Evolutionary conservation across 345 rosid genomes (phyloP).

Genomic region (Trapa bicornis): DNA sequence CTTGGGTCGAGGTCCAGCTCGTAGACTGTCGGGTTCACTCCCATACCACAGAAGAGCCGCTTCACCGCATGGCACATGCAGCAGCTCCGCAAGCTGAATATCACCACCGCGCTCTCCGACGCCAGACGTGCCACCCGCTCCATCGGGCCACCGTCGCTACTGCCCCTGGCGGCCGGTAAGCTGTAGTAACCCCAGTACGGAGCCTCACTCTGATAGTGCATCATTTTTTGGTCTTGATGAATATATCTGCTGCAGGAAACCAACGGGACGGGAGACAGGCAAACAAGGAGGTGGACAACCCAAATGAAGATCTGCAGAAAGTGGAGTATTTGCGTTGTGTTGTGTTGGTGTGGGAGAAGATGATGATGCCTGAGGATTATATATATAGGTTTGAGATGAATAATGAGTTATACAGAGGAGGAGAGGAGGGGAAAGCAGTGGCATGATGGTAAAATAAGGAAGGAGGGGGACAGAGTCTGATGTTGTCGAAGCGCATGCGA

Average conservation of each 20-base stretch:
- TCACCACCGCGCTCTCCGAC: constrained; percentile 52
- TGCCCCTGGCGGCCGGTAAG: neutral
- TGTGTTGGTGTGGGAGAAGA: neutral
- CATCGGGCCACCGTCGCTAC: constrained; percentile 21
- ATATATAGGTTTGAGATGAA: too few species aligned
- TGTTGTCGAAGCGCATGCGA: neutral
- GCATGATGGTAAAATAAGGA: neutral
- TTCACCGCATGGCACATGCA: constrained; percentile 73
- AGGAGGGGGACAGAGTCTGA: neutral
- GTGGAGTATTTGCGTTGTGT: neutral
- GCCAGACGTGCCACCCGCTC: constrained; percentile 39
- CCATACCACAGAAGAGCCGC: constrained; percentile 58
- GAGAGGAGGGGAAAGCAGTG: neutral
- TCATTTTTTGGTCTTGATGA: neutral
- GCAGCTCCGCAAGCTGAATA: constrained; percentile 47
- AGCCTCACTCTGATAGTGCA: constrained; percentile 16
- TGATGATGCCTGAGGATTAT: neutral
- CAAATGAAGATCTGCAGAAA: too few species aligned
- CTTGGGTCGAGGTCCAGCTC: constrained; percentile 52
- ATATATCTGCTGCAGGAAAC: neutral
- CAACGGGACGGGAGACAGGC: neutral
- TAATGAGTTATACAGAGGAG: too few species aligned
- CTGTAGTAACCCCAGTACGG: constrained; percentile 7
- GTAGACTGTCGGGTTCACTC: constrained; percentile 46
- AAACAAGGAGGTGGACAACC: neutral